These are phyloP conservation scores for Oidiodendron maius DNA, from an alignment of 495 filamentous ascomycete genomes.

Conservation along the genomic window DNA sequence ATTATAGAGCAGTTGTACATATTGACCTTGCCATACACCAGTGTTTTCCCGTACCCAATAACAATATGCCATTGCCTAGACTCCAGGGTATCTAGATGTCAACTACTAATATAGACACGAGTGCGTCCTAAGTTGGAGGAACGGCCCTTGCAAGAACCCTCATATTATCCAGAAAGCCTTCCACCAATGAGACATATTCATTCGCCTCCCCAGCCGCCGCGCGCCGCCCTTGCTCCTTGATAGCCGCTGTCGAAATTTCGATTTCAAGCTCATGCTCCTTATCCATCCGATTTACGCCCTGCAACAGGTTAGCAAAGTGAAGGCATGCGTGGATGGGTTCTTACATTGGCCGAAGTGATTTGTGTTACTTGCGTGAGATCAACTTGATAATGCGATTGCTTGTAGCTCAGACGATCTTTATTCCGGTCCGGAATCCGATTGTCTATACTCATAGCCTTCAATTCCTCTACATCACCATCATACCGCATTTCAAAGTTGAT, in stretches of 20 bases:
- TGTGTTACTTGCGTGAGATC: conserved; percentile 83
- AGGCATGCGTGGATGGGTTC: conserved; percentile 19
- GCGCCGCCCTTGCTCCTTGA: conserved; percentile 64
- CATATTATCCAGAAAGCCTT: conserved; percentile 82
- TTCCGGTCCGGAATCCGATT: conserved; percentile 47
- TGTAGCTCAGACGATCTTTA: conserved; percentile 88
- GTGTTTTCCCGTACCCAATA: too few species aligned
- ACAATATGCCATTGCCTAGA: not conserved
- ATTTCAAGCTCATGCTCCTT: conserved; percentile 89
- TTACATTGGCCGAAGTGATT: conserved; percentile 40
- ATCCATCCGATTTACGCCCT: conserved; percentile 22
- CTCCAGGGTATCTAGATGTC: not conserved
- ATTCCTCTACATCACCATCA: conserved; percentile 53
- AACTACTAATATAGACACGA: not conserved
- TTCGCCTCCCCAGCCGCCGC: conserved; percentile 52
- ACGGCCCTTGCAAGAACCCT: conserved; percentile 15
- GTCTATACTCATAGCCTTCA: conserved; percentile 31
- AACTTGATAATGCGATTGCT: conserved; percentile 75
- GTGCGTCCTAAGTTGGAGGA: conserved; percentile 1
- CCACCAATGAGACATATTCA: conserved; percentile 67
- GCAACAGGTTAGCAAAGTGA: not conserved
- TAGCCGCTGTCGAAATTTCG: conserved; percentile 61
- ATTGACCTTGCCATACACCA: too few species aligned
- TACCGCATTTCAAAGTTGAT: conserved; percentile 87
- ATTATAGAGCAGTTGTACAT: too few species aligned